Evolutionary conservation across 805 yeast genomes (phyloP).

Genomic region (Kazachstania africana): DNA sequence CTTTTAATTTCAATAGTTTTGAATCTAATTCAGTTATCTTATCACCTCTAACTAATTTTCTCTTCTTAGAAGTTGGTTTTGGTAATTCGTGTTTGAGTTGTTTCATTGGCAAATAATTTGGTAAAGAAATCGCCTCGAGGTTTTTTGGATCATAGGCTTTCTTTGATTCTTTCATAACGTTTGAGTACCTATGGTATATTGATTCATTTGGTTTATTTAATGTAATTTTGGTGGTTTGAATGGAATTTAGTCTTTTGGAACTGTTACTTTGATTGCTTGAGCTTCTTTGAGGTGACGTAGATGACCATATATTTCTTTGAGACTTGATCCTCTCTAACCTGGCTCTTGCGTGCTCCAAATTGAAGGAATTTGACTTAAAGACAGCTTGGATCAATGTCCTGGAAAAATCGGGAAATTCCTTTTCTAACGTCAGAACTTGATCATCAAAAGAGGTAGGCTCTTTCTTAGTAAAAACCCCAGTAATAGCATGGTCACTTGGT

Average conservation of each 20-base stretch:
- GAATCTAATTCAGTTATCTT: constrained; percentile 23
- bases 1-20: constrained; percentile 16
- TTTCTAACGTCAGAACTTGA: constrained; percentile 3
- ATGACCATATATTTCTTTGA: constrained; percentile 19
- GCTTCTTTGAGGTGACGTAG: background rate
- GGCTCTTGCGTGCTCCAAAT: constrained; percentile 25
- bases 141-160: constrained; percentile 2
- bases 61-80: constrained; percentile 12
- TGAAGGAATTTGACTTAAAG: constrained; percentile 28
- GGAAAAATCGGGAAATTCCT: constrained; percentile 26
- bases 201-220: constrained; percentile 27
- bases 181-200: constrained; percentile 28
- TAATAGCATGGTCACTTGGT: constrained; percentile 6
- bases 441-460: background rate
- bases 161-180: constrained; percentile 14
- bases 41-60: constrained; percentile 32
- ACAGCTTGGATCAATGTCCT: constrained; percentile 28
- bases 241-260: constrained; percentile 2
- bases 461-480: background rate
- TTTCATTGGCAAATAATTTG: background rate
- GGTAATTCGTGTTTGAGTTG: background rate
- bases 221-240: constrained; percentile 21
- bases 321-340: constrained; percentile 21
- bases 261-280: background rate
- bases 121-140: constrained; percentile 1